These are phyloP conservation scores for Termitomyces heimii DNA, from an alignment of 768 basidiomycete genomes.

Conservation along the genomic window DNA sequence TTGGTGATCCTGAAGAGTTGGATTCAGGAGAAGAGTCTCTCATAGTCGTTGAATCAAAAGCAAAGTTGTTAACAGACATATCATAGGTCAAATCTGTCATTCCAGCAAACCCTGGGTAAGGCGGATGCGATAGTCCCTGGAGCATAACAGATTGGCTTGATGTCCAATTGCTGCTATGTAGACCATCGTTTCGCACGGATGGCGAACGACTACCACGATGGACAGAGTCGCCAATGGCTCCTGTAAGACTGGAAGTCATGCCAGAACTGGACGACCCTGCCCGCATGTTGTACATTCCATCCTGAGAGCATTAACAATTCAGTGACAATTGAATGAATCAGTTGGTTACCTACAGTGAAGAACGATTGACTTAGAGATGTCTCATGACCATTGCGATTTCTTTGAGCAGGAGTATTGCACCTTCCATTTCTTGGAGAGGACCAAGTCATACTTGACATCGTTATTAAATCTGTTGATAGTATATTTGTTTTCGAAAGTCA, in stretches of 20 bases:
- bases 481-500: slow-evolving; percentile 24
- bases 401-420: slow-evolving; percentile 22
- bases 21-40: slow-evolving; percentile 36
- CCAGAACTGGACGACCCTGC: slow-evolving; percentile 36
- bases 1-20: slow-evolving; percentile 28
- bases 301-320: background rate
- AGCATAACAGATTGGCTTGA: slow-evolving; percentile 13
- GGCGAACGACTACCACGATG: slow-evolving; percentile 21
- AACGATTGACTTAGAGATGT: slow-evolving; percentile 25
- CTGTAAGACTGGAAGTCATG: slow-evolving; percentile 48
- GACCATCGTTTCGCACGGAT: slow-evolving; percentile 5
- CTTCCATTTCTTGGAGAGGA: slow-evolving; percentile 26
- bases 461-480: slow-evolving; percentile 24
- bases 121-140: slow-evolving; percentile 19
- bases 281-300: slow-evolving; percentile 16
- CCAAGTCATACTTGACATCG: slow-evolving; percentile 30
- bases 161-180: slow-evolving; percentile 4
- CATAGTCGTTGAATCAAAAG: slow-evolving; percentile 20
- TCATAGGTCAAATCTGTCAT: slow-evolving; percentile 13
- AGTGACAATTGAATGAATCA: background rate
- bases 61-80: slow-evolving; percentile 14
- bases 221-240: slow-evolving; percentile 54
- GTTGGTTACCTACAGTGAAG: slow-evolving; percentile 26
- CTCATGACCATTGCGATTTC: slow-evolving; percentile 30
- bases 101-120: slow-evolving; percentile 20